Percentiles rank a stretch among this genome's conserved stretches.
These are phyloP conservation scores for Daedalea quercina DNA, from an alignment of 768 basidiomycete species.

Conservation along the genomic window DNA sequence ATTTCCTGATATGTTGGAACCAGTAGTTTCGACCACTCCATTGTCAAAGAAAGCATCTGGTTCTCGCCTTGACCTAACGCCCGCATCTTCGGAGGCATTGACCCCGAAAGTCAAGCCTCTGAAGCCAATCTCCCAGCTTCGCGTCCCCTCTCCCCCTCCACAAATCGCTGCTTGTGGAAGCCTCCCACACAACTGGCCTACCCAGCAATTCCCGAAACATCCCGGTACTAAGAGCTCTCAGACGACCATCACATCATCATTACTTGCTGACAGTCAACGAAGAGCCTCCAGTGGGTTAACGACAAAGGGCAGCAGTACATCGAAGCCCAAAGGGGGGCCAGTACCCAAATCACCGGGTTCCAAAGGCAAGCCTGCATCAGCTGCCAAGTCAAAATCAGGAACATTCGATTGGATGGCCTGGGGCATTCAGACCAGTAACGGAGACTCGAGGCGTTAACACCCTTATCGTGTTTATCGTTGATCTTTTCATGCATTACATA, in stretches of 20 bases:
- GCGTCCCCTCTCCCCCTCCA: not conserved
- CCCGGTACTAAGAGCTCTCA: too few relatives aligned
- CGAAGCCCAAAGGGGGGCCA: too few relatives aligned
- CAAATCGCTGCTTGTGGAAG: too few relatives aligned
- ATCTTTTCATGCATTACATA: not conserved
- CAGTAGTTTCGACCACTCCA: too few relatives aligned
- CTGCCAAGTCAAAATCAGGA: not conserved
- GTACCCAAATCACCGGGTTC: not conserved
- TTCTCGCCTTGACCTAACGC: too few relatives aligned
- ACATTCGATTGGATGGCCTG: not conserved
- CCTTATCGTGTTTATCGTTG: too few relatives aligned
- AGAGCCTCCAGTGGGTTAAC: not conserved
- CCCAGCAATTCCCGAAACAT: too few relatives aligned
- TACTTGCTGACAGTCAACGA: too few relatives aligned
- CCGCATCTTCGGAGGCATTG: not conserved
- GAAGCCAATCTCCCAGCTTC: slow-evolving; percentile 1
- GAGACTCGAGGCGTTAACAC: not conserved
- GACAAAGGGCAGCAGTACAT: not conserved
- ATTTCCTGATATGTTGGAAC: too few relatives aligned
- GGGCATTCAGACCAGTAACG: not conserved
- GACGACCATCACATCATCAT: too few relatives aligned
- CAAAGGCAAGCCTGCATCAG: not conserved
- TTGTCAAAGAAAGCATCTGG: not conserved
- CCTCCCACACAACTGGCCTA: too few relatives aligned
- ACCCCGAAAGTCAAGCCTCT: not conserved